phyloP scores from a whole-genome alignment of 495 filamentous ascomycete genomes.

The Gamarada debralockiae region DNA sequence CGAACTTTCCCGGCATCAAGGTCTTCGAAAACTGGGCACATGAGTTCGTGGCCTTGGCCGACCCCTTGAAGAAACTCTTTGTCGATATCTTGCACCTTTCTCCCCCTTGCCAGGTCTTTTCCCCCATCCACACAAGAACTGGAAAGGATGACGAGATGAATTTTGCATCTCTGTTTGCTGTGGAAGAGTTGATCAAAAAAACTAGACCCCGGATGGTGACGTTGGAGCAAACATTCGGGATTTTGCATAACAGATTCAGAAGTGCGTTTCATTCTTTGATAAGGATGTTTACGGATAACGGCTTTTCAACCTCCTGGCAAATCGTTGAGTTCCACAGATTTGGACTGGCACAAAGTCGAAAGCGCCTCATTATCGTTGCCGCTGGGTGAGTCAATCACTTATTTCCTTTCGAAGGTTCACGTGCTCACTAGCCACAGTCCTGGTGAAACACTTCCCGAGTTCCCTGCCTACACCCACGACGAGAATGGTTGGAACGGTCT shows the following conservation, averaged over 20 bases:
- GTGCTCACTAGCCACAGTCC: conserved; percentile 41
- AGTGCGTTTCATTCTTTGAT: conserved; percentile 58
- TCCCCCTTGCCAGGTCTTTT: conserved; percentile 80
- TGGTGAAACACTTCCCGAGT: conserved; percentile 66
- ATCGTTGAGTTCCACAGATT: conserved; percentile 36
- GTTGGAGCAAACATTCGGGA: conserved; percentile 78
- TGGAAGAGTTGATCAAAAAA: conserved; percentile 53
- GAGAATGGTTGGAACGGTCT: conserved; percentile 27
- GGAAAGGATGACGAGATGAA: conserved; percentile 70
- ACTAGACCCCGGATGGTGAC: conserved; percentile 68
- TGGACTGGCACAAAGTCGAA: conserved; percentile 56
- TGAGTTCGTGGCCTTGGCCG: conserved; percentile 33
- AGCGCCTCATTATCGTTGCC: conserved; percentile 71
- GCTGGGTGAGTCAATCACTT: conserved; percentile 55
- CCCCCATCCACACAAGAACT: conserved; percentile 61
- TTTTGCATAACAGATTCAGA: conserved; percentile 27
- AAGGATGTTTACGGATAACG: conserved; percentile 53
- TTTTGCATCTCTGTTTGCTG: conserved; percentile 62
- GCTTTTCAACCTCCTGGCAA: conserved; percentile 63
- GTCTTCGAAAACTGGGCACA: conserved; percentile 43
- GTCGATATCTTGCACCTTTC: conserved; percentile 77
- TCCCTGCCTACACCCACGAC: conserved; percentile 64
- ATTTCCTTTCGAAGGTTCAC: background rate
- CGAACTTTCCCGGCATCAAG: conserved; percentile 51
- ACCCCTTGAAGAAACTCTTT: conserved; percentile 15